These are phyloP conservation scores for Besnoitia besnoiti DNA, from an alignment of 169 alveolate species.

Conservation along the genomic window DNA sequence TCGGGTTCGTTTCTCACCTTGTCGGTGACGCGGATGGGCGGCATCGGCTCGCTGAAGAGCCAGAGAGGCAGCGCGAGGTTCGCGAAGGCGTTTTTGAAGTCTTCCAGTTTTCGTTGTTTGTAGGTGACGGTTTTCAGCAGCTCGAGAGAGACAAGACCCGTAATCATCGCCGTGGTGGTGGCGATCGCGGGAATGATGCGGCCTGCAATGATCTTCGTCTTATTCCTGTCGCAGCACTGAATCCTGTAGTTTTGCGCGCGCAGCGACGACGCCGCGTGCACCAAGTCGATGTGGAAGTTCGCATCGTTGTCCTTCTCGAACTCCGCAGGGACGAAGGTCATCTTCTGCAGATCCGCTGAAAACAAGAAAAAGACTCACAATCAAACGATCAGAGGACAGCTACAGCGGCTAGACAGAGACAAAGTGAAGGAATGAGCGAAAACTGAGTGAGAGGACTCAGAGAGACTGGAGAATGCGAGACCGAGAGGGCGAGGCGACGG, in stretches of 20 bases:
- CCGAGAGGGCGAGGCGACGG: not conserved
- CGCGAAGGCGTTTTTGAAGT: slow-evolving; percentile 94
- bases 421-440: not conserved
- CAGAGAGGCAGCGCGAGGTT: slow-evolving; percentile 93
- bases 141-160: slow-evolving; percentile 96
- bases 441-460: not conserved
- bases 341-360: not conserved
- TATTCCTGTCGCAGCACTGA: slow-evolving; percentile 77
- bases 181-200: slow-evolving; percentile 99
- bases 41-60: slow-evolving; percentile 91
- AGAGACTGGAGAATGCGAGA: not conserved
- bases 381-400: not conserved
- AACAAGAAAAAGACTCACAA: not conserved
- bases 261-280: slow-evolving; percentile 95
- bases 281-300: slow-evolving; percentile 97
- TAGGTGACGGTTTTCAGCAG: slow-evolving; percentile 83
- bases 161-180: slow-evolving; percentile 99
- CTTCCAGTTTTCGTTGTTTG: slow-evolving; percentile 68
- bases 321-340: slow-evolving; percentile 76
- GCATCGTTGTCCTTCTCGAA: slow-evolving; percentile 99
- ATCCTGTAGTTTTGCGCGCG: slow-evolving; percentile 96
- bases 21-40: slow-evolving; percentile 81
- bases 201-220: slow-evolving; percentile 99
- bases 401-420: not conserved
- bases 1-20: slow-evolving; percentile 67